A percentile compares a stretch with the other conserved stretches of the same genome.
phyloP scores from a whole-genome alignment of 768 basidiomycete species.

The Megacollybia marginata region DNA sequence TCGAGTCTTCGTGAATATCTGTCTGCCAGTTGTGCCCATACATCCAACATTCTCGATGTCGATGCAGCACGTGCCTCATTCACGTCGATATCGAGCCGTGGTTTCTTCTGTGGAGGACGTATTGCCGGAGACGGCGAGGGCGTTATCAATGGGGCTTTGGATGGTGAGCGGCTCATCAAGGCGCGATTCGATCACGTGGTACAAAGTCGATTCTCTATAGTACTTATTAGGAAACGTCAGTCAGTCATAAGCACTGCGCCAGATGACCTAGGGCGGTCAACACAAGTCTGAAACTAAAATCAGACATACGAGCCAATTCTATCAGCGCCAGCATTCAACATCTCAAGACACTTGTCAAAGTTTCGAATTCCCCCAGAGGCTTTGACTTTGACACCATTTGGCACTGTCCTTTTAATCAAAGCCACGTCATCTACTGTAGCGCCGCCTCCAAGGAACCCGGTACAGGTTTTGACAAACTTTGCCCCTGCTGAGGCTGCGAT shows the following conservation, averaged over 20 bases:
- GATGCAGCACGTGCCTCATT: conserved; percentile 52
- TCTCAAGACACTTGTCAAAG: conserved; percentile 36
- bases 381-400: conserved; percentile 37
- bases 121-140: neutral
- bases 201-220: no score
- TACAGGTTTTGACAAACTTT: conserved; percentile 47
- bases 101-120: neutral
- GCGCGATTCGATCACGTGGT: no score
- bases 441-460: conserved; percentile 41
- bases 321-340: conserved; percentile 43
- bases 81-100: conserved; percentile 23
- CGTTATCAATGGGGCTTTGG: neutral
- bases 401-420: conserved; percentile 35
- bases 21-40: conserved; percentile 64
- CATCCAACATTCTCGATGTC: conserved; percentile 45
- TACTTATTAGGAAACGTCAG: no score
- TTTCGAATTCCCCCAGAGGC: conserved; percentile 44
- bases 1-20: conserved; percentile 61
- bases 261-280: no score
- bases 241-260: no score
- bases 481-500: conserved; percentile 44
- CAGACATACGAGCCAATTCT: conserved; percentile 44
- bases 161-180: neutral
- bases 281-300: no score
- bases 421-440: conserved; percentile 37